Conservation (phyloP, 176 grass and related monocot genomes). For the Zoysia japonica region DNA sequence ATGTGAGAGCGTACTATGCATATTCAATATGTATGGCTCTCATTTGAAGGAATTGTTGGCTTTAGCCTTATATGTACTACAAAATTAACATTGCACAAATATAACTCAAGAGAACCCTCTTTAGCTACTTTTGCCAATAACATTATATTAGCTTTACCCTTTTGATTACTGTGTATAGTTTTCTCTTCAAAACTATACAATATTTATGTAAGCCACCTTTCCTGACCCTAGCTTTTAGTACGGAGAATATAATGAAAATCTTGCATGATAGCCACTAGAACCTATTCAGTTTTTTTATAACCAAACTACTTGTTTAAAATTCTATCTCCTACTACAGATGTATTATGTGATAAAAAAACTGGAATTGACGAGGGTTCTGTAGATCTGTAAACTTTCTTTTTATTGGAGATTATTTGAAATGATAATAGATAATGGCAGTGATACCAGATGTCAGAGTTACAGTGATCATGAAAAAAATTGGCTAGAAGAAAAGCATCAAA, state of each 20-base stretch:
- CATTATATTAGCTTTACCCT: neutral
- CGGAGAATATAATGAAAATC: constrained; percentile 45
- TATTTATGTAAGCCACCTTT: constrained; percentile 10
- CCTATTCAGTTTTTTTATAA: constrained; percentile 3
- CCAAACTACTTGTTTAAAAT: neutral
- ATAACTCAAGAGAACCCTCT: constrained; percentile 30
- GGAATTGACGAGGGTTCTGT: neutral
- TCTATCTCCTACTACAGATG: neutral
- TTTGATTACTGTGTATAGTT: neutral
- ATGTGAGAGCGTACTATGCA: constrained; percentile 2
- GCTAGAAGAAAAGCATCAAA: no score
- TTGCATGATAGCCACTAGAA: constrained; percentile 11
- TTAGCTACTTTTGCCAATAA: constrained; percentile 11
- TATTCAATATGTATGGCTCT: constrained; percentile 39
- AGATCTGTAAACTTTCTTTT: constrained; percentile 7
- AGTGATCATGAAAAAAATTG: constrained; percentile 13
- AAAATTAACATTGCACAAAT: constrained; percentile 22
- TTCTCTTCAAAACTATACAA: neutral
- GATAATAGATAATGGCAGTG: neutral
- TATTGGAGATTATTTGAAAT: no score
- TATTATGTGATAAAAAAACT: neutral
- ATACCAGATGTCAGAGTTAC: neutral
- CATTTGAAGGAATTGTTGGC: constrained; percentile 37
- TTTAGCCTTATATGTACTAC: constrained; percentile 38
- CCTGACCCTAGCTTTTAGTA: constrained; percentile 30